Evolutionary conservation across 768 basidiomycete genomes (phyloP), one percentile per base, ranked within the genome.

Genomic region (Lentinula lateritia): DNA sequence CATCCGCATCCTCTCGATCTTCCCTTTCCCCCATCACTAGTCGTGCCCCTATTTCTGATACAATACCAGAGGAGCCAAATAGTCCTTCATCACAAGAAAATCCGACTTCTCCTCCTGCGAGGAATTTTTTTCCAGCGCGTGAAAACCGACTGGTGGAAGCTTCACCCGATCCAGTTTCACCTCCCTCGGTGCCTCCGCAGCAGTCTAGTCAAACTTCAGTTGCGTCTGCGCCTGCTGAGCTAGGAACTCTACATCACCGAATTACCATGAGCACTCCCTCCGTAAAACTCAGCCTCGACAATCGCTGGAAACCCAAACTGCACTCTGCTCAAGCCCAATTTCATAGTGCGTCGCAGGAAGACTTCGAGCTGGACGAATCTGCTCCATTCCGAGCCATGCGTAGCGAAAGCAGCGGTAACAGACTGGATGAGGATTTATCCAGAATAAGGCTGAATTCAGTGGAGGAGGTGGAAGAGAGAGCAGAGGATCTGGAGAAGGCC

Each of bases 221-320:
- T 72, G 55, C 32, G 3, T 81, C 85, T 32, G 85, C 87, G 0
- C 88, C 87, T 18, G 76, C 85, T 5, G 78, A 79, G 58, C 68
- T 86, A 7, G 77, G 77, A n/a, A 66, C 72, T 10, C 70, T 66
- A 0, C 76, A 76, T 57, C 70, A 69, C 5, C 68, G 69, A 34
- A 67, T 78, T 50, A 75, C 70, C 4, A 48, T 69, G 16, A 64
- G 54, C 34, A 64, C 66, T 18, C 75, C 69, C 10, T 55, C 63
- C 34, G 41, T 63, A 54, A 72, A 66, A 62, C 66, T 67, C 45
- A 79, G 76, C 63, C 66, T 78, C 9, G 77, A 78, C 56, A 68
- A 32, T 39, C 59, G 20, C 39, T 39, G 43, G 6, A n/a, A 15
- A 20, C 13, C 58, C 41, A 56, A 28, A 28, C 32, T 10, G 36